These are phyloP conservation scores for Vaccinium corymbosum DNA, from an alignment of 148 eudicot genomes.

Conservation along the genomic window DNA sequence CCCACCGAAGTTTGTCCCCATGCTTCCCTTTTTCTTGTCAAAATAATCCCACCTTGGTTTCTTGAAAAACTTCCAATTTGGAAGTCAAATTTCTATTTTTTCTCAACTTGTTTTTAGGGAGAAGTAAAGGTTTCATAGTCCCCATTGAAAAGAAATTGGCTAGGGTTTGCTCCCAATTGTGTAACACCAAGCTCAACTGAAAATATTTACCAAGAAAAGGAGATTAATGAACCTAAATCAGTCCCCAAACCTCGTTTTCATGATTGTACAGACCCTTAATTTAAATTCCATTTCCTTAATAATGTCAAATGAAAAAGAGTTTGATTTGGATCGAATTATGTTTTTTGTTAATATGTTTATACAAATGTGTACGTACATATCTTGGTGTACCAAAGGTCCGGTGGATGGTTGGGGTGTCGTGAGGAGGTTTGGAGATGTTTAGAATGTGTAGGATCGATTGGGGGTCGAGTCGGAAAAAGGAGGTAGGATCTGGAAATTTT, in stretches of 20 bases:
- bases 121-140: background rate
- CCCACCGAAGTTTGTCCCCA: constrained; percentile 8
- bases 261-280: background rate
- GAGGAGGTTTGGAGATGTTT: too few relatives aligned
- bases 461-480: too few relatives aligned
- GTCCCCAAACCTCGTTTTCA: background rate
- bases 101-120: background rate
- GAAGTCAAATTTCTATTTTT: background rate
- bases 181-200: background rate
- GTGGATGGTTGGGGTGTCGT: too few relatives aligned
- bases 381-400: too few relatives aligned
- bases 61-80: background rate
- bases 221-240: background rate
- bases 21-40: background rate
- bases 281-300: too few relatives aligned
- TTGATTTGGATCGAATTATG: too few relatives aligned
- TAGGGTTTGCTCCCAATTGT: constrained; percentile 12
- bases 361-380: too few relatives aligned
- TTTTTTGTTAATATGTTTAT: too few relatives aligned
- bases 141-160: background rate
- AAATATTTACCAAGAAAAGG: background rate
- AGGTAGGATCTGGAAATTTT: too few relatives aligned
- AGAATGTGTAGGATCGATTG: too few relatives aligned
- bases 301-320: too few relatives aligned
- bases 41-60: constrained; percentile 3